These are phyloP conservation scores for Huntiella decipiens DNA, from an alignment of 2,329 filamentous ascomycete species.

Conservation along the genomic window DNA sequence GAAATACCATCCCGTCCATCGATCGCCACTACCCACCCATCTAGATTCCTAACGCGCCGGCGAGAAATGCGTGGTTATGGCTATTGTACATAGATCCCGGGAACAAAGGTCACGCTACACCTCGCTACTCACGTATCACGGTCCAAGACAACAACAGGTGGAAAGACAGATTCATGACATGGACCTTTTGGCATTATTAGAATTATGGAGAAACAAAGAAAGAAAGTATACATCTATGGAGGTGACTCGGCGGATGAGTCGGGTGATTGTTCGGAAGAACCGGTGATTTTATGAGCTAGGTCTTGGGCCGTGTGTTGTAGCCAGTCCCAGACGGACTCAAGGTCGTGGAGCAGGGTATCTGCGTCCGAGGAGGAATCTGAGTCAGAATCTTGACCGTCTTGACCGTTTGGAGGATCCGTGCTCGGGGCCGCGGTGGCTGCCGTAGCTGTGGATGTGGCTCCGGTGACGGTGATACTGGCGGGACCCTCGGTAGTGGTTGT, in stretches of 20 bases:
- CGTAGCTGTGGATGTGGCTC: neutral
- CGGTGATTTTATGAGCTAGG: neutral
- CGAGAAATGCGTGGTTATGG: too few relatives aligned
- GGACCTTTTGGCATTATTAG: too few relatives aligned
- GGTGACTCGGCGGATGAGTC: neutral
- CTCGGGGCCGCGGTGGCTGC: neutral
- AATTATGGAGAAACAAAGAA: neutral
- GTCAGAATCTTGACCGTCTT: too few relatives aligned
- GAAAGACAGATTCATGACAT: too few relatives aligned
- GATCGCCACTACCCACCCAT: too few relatives aligned
- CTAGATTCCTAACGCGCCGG: too few relatives aligned
- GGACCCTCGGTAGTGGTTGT: neutral
- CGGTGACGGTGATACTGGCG: neutral
- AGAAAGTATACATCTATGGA: neutral
- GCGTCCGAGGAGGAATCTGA: constrained; percentile 1
- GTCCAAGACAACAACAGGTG: too few relatives aligned
- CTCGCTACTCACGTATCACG: too few relatives aligned
- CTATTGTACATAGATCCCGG: too few relatives aligned
- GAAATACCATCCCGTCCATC: too few relatives aligned
- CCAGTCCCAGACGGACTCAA: neutral
- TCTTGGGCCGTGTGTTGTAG: neutral
- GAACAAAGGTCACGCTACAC: too few relatives aligned
- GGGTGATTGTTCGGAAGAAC: neutral
- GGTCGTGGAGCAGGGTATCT: constrained; percentile 7
- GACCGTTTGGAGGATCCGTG: too few relatives aligned